Evolutionary conservation across 352 stramenopile genomes (phyloP).

Genomic region (Globisporangium alternatum): DNA sequence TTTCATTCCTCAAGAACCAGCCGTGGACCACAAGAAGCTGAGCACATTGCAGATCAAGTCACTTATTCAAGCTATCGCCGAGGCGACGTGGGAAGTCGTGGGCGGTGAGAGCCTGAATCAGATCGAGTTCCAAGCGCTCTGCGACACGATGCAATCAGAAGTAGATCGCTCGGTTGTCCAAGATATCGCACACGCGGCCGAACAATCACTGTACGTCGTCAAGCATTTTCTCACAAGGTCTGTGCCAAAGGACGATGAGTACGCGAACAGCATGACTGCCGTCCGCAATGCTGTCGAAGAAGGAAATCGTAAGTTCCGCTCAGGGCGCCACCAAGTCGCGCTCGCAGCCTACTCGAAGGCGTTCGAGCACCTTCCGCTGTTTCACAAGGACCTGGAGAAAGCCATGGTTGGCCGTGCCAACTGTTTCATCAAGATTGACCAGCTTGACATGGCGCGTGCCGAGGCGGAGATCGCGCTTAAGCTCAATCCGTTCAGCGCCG

Average conservation of each 20-base stretch:
- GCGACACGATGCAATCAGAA: conserved; percentile 45
- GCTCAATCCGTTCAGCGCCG: conserved; percentile 66
- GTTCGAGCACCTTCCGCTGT: conserved; percentile 57
- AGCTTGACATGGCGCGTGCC: conserved; percentile 37
- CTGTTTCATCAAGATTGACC: conserved; percentile 53
- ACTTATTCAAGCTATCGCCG: conserved; percentile 74
- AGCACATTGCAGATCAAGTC: conserved; percentile 85
- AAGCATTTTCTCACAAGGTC: conserved; percentile 68
- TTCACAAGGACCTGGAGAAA: conserved; percentile 62
- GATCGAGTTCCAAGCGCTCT: conserved; percentile 76
- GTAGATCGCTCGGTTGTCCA: conserved; percentile 33
- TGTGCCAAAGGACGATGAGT: conserved; percentile 43
- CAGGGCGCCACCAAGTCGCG: conserved; percentile 47
- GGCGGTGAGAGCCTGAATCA: conserved; percentile 49
- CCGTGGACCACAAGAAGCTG: conserved; percentile 51
- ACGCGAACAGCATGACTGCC: conserved; percentile 43
- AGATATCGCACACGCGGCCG: conserved; percentile 27
- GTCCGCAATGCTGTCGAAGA: conserved; percentile 55
- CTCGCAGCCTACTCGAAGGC: conserved; percentile 59
- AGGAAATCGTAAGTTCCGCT: conserved; percentile 52
- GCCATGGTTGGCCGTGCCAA: conserved; percentile 55
- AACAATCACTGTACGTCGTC: conserved; percentile 60
- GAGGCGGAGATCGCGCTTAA: conserved; percentile 47
- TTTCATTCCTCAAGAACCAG: conserved; percentile 47
- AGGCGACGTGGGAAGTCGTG: conserved; percentile 66